phyloP scores from a whole-genome alignment of 139 green algal species.

The Volvox reticuliferus region DNA sequence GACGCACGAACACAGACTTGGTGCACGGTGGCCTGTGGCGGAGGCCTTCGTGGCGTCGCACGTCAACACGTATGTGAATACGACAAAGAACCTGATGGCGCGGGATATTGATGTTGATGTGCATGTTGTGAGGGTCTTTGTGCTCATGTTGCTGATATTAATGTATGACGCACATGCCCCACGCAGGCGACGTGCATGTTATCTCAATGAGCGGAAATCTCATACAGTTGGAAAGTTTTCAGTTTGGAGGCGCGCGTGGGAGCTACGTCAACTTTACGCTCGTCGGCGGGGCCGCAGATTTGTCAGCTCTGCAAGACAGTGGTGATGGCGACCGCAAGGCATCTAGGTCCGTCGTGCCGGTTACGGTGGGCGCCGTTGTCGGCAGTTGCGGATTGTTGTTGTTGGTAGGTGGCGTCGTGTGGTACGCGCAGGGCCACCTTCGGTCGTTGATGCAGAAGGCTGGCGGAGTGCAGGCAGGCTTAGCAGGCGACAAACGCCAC shows the following conservation, averaged over 20 bases:
- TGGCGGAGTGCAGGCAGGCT: too few relatives aligned
- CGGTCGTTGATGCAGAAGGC: too few relatives aligned
- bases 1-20: too few relatives aligned
- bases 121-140: too few relatives aligned
- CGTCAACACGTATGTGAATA: too few relatives aligned
- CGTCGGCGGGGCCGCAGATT: neutral
- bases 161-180: neutral
- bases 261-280: slow-evolving; percentile 39
- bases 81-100: too few relatives aligned
- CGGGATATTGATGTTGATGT: too few relatives aligned
- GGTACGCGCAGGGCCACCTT: too few relatives aligned
- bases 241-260: neutral
- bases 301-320: neutral
- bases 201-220: neutral
- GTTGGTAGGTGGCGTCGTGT: neutral
- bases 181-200: neutral
- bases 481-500: too few relatives aligned
- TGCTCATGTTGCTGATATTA: neutral
- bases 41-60: too few relatives aligned
- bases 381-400: neutral
- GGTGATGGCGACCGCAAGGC: neutral
- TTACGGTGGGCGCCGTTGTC: neutral
- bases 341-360: neutral
- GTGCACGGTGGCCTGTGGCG: too few relatives aligned
- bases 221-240: slow-evolving; percentile 24